Evolutionary conservation across 352 stramenopile species (phyloP).

Genomic region (Globisporangium barbulae): DNA sequence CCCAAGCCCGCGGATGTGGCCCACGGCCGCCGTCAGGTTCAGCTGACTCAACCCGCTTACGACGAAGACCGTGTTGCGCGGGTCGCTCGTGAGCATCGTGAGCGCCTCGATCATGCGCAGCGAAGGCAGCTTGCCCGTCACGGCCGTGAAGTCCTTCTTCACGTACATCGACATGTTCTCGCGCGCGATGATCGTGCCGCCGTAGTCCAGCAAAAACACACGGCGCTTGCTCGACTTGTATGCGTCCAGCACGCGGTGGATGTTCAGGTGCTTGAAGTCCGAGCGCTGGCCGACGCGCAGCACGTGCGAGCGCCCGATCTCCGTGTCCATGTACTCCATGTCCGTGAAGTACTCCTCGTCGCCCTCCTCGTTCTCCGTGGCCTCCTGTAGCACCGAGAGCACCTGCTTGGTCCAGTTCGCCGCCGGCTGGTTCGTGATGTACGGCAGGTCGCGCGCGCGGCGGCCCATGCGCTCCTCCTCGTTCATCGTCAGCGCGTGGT

Average conservation of each 20-base stretch:
- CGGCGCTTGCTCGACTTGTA: conserved; percentile 84
- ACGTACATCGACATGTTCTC: conserved; percentile 95
- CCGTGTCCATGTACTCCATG: conserved; percentile 88
- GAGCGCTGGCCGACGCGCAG: conserved; percentile 58
- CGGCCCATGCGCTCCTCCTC: conserved; percentile 86
- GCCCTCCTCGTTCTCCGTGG: conserved; percentile 57
- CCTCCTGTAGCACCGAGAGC: conserved; percentile 83
- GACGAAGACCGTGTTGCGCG: conserved; percentile 97
- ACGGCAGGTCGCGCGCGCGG: conserved; percentile 94
- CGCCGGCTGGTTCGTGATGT: conserved; percentile 92
- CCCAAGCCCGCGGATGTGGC: conserved; percentile 90
- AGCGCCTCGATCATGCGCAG: conserved; percentile 88
- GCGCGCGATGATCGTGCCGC: conserved; percentile 93
- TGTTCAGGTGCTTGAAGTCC: conserved; percentile 85
- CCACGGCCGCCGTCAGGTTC: conserved; percentile 90
- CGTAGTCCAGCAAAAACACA: conserved; percentile 98
- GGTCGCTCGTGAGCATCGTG: conserved; percentile 85
- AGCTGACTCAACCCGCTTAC: conserved; percentile 92
- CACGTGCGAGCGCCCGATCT: conserved; percentile 73
- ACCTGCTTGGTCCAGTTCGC: conserved; percentile 97
- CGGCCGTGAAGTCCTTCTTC: conserved; percentile 94
- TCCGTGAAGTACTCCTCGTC: conserved; percentile 72
- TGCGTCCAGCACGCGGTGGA: conserved; percentile 76
- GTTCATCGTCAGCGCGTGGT: conserved; percentile 93
- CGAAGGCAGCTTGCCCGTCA: conserved; percentile 92